Base-by-base conservation (phyloP, 2,329 filamentous ascomycete genomes). In the Zymoseptoria crescenta region DNA sequence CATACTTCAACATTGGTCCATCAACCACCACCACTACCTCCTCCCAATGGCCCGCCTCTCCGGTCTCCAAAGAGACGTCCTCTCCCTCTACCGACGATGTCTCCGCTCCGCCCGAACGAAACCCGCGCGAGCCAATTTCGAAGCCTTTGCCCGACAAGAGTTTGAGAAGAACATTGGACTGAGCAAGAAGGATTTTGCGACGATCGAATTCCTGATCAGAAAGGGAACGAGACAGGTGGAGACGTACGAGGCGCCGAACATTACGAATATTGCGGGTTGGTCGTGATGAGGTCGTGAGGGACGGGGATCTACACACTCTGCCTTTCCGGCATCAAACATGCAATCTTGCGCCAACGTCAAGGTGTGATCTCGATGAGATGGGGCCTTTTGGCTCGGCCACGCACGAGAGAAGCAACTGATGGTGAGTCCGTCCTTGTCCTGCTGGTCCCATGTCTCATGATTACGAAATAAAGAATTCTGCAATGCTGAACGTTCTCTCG, bases 61-160 rank as follows among this genome's bases (percentile, higher is more conserved):
- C 7, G 94, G 94, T 41, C 79, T 97, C n/a, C 93, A 97, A 73
- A 87, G 84, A 68, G 91, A 96, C 69, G 93, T 96, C 3, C 75
- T 97, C 55, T 81, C 85, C 35, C 83, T 99, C 13, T 99, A 97
- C 73, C 86, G 93, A 59, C 83, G 85, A 71, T 97, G 93, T 69
- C 78, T 99, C 27, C 84, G 92, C 60, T 89, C 89, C 69, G 86
- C 87, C 60, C 84, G 87, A 61, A 87, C 86, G 69, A 97, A 99
- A 74, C 72, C 76, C 68, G 56, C 59, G 1, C 65, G 70, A 13
- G 62, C 65, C 2, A 71, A 73, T 58, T 74, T 73, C 59, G 57
- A 73, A 53, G 58, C 59, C 24, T 77, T 70, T 45, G 55, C 67
- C 4, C 63, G 66, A 48, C 73, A 79, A 28, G 91, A 96, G 70